These are phyloP conservation scores for Colletotrichum endophyticum DNA, from an alignment of 2,329 filamentous ascomycete genomes.

Conservation along the genomic window DNA sequence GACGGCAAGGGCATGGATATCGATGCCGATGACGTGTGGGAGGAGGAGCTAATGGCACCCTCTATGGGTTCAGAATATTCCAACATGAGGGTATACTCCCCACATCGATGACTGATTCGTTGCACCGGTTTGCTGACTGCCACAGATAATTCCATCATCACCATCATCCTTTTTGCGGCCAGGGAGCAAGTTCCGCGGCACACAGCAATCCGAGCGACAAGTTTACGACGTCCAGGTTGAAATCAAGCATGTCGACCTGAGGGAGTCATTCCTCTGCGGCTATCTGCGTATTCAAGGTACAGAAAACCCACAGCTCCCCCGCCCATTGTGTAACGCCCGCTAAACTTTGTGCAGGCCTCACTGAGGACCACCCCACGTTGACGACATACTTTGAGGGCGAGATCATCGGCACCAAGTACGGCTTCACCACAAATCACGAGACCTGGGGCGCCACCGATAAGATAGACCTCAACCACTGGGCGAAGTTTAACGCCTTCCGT, in stretches of 20 bases:
- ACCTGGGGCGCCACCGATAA: slow-evolving; percentile 93
- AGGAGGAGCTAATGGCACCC: slow-evolving; percentile 35
- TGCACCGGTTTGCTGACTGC: not conserved
- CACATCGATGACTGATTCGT: not conserved
- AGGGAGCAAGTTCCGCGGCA: slow-evolving; percentile 87
- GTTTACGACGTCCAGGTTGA: slow-evolving; percentile 96
- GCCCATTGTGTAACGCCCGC: slow-evolving; percentile 4
- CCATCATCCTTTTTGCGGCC: slow-evolving; percentile 86
- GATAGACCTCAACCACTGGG: slow-evolving; percentile 92
- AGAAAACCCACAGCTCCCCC: slow-evolving; percentile 23
- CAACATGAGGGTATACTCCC: slow-evolving; percentile 36
- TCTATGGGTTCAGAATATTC: slow-evolving; percentile 44
- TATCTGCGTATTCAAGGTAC: slow-evolving; percentile 94
- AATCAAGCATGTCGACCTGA: slow-evolving; percentile 94
- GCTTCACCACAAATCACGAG: slow-evolving; percentile 88
- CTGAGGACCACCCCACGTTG: slow-evolving; percentile 94
- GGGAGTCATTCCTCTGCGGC: slow-evolving; percentile 91
- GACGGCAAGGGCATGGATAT: slow-evolving; percentile 29
- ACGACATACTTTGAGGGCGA: slow-evolving; percentile 99
- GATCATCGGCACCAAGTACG: slow-evolving; percentile 93
- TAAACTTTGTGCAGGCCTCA: slow-evolving; percentile 68
- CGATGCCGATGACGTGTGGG: slow-evolving; percentile 12
- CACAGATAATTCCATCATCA: slow-evolving; percentile 75
- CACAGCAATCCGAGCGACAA: slow-evolving; percentile 91
- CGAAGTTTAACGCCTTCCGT: slow-evolving; percentile 84